Evolutionary conservation across 2,329 filamentous ascomycete genomes (phyloP), one percentile per base, ranked within the genome.

Genomic region (Podosphaera aphanis): DNA sequence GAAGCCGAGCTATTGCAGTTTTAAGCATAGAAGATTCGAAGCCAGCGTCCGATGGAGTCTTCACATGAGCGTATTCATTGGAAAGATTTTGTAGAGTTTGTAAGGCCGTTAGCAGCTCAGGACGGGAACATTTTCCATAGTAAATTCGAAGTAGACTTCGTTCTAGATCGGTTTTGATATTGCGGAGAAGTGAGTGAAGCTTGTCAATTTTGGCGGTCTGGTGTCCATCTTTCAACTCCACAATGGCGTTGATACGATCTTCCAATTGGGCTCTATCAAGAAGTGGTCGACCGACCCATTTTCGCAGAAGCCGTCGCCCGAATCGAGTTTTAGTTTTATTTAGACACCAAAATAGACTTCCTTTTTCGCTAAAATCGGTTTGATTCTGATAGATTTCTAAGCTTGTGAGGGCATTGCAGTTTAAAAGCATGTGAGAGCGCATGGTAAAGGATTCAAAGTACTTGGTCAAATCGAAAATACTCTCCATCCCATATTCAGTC

Each of bases 401-500:
- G 55, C 84, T 93, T 43, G 84, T 88, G 33, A 98, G 65, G 0
- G 88, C 94, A 46, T 93, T 98, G 39, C 88, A 90, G 57, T 92
- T 94, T 49, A 98, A 67, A 3, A 95, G 68, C 90, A 98, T 95
- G 57, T 95, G 86, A 13, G 88, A 86, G 33, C 86, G 71, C 6
- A 86, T 83, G 54, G 83, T 93, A 63, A 98, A 98, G 2, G 85
- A 84, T 54, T 93, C 80, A 57, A 98, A 98, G 63, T 95, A 93
- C 55, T 93, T 93, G 1, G 90, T 95, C 38, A 98, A 65, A 56
- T 93, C 81, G 55, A 98, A 93, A 45, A 98, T 83, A 64, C 95
- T 85, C 60, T 95, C 81, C 18, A 98, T 68, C 0, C 85, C 85
- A 59, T 94, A 98, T 52, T 93, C 86, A 16, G 76, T 78, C 54